phyloP scores from a whole-genome alignment of 2,329 filamentous ascomycete genomes.

The Ascochyta clinopodiicola region DNA sequence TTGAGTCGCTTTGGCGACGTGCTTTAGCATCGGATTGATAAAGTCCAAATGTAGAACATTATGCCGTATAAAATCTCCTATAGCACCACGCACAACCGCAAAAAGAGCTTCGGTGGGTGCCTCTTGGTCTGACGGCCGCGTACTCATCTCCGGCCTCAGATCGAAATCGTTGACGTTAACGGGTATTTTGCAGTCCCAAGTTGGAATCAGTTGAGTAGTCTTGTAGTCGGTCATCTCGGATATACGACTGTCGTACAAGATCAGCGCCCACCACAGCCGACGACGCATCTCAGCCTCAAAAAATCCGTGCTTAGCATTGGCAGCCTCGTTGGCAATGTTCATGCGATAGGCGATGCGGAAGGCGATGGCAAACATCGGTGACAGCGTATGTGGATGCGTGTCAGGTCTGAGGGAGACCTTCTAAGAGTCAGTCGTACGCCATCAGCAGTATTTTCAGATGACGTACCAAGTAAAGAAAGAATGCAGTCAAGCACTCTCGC shows the following conservation, averaged over 20 bases:
- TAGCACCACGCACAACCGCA: slow-evolving; percentile 57
- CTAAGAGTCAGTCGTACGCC: not conserved
- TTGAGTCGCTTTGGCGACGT: slow-evolving; percentile 42
- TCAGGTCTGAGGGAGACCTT: slow-evolving; percentile 62
- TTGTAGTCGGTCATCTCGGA: slow-evolving; percentile 60
- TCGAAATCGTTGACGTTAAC: slow-evolving; percentile 61
- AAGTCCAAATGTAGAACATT: slow-evolving; percentile 56
- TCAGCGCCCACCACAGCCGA: slow-evolving; percentile 67
- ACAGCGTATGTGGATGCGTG: slow-evolving; percentile 55
- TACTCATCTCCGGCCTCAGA: slow-evolving; percentile 50
- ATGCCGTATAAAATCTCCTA: slow-evolving; percentile 52
- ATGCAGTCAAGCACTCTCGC: slow-evolving; percentile 61
- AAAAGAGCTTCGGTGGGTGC: slow-evolving; percentile 63
- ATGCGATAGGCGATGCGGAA: slow-evolving; percentile 66
- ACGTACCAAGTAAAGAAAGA: slow-evolving; percentile 62
- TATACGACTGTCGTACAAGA: slow-evolving; percentile 64
- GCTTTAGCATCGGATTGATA: slow-evolving; percentile 51
- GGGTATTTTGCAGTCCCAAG: slow-evolving; percentile 58
- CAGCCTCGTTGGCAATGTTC: slow-evolving; percentile 65
- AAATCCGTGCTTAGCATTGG: slow-evolving; percentile 56
- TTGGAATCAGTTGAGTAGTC: slow-evolving; percentile 54
- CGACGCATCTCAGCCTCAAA: slow-evolving; percentile 68
- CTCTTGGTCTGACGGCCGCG: slow-evolving; percentile 47
- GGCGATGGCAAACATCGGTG: slow-evolving; percentile 64
- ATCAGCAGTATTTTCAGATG: not conserved